Percentiles rank a stretch among this genome's conserved stretches.
phyloP scores from a whole-genome alignment of 345 rosid genomes.

The Citrus maxima region DNA sequence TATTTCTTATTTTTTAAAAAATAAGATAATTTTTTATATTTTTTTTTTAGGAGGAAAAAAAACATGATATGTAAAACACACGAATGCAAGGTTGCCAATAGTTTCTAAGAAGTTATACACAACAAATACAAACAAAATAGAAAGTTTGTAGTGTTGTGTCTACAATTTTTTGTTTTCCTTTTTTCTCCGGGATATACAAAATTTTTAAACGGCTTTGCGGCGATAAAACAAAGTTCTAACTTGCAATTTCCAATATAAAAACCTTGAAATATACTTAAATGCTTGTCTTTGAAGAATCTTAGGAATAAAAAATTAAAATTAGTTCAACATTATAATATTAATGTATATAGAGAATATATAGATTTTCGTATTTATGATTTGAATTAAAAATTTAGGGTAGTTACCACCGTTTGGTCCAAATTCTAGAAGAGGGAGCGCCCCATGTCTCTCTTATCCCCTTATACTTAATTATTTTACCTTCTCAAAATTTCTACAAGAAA shows the following conservation, averaged over 20 bases:
- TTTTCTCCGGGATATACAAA: background rate
- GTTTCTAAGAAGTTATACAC: background rate
- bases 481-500: background rate
- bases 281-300: background rate
- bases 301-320: background rate
- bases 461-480: slow-evolving; percentile 5
- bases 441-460: background rate
- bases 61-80: background rate
- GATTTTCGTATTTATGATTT: background rate
- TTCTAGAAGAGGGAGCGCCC: background rate
- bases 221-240: background rate
- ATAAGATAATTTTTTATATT: too few relatives aligned
- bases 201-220: background rate
- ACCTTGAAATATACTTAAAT: background rate
- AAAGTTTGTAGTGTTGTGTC: background rate
- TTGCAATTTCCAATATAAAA: background rate
- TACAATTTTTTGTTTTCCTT: too few relatives aligned
- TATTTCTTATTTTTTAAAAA: too few relatives aligned
- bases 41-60: too few relatives aligned
- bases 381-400: slow-evolving; percentile 4
- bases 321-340: background rate
- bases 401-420: background rate
- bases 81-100: background rate
- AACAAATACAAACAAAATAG: too few relatives aligned
- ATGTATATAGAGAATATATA: background rate